These are phyloP conservation scores for Myriangium duriaei DNA, from an alignment of 2,329 filamentous ascomycete species.

Conservation along the genomic window DNA sequence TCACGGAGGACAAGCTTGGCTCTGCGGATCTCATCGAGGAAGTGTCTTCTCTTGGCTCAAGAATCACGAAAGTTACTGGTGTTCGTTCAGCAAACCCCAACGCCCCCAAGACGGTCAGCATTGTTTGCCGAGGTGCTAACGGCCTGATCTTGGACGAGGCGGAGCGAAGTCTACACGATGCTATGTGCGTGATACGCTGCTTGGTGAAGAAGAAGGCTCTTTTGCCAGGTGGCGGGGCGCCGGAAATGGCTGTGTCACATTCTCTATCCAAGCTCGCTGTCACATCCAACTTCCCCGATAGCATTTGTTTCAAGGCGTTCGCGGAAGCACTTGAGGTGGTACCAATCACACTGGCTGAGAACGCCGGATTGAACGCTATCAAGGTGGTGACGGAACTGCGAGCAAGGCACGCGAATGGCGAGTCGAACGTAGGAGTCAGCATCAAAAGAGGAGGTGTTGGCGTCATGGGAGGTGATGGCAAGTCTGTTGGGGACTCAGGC, in stretches of 20 bases:
- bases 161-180: conserved; percentile 91
- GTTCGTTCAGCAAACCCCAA: conserved; percentile 52
- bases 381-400: conserved; percentile 94
- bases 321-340: conserved; percentile 96
- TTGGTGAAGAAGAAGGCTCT: conserved; percentile 99
- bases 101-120: conserved; percentile 74
- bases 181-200: conserved; percentile 92
- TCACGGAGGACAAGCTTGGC: conserved; percentile 96
- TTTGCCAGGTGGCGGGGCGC: conserved; percentile 89
- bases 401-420: conserved; percentile 86
- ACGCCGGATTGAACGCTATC: conserved; percentile 94
- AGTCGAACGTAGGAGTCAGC: conserved; percentile 92
- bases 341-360: conserved; percentile 91
- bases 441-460: conserved; percentile 97
- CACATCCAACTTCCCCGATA: conserved; percentile 76
- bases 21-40: conserved; percentile 91
- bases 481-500: conserved; percentile 15
- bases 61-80: conserved; percentile 90
- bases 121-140: conserved; percentile 92
- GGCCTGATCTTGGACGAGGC: conserved; percentile 90
- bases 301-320: conserved; percentile 98
- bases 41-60: conserved; percentile 70
- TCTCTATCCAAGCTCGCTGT: conserved; percentile 72
- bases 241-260: conserved; percentile 91
- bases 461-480: conserved; percentile 60